Percentiles rank a stretch among this genome's conserved stretches.
Conservation (phyloP, 2,329 filamentous ascomycete genomes). For the Colletotrichum aenigma region DNA sequence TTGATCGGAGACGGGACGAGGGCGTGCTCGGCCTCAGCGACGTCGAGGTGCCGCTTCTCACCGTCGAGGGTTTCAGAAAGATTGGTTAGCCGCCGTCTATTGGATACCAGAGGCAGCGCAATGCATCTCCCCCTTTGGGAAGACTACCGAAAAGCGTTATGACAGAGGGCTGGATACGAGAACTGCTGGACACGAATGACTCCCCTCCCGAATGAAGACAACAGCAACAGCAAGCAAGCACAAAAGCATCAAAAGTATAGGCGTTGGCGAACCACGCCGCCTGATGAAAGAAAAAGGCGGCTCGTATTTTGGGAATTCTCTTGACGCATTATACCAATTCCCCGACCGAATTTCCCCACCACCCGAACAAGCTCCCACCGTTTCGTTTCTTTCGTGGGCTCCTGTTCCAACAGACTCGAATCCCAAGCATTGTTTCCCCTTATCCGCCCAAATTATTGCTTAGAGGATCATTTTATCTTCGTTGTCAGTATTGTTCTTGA, state of each 20-base stretch:
- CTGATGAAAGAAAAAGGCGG: background rate
- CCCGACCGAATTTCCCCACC: background rate
- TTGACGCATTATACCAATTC: background rate
- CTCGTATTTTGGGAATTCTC: background rate
- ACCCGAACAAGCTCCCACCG: background rate
- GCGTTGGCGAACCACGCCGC: background rate
- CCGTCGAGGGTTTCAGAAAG: conserved; percentile 44
- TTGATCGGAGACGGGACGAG: conserved; percentile 76
- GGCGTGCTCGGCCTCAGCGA: conserved; percentile 69
- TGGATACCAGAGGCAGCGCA: background rate
- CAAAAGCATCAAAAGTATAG: background rate
- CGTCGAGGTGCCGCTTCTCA: conserved; percentile 61
- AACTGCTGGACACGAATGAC: background rate
- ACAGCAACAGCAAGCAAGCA: background rate
- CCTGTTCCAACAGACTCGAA: background rate
- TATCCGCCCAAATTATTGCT: background rate
- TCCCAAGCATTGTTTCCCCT: background rate
- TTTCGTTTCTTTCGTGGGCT: background rate
- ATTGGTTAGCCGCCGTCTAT: conserved; percentile 3
- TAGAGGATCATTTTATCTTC: background rate
- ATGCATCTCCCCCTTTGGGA: background rate
- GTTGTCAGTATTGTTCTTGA: conserved; percentile 14
- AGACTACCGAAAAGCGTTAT: background rate
- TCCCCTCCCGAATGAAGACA: background rate
- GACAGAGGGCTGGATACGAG: background rate